Conservation (phyloP, 805 yeast species). For the Yarrowia phangngaensis region DNA sequence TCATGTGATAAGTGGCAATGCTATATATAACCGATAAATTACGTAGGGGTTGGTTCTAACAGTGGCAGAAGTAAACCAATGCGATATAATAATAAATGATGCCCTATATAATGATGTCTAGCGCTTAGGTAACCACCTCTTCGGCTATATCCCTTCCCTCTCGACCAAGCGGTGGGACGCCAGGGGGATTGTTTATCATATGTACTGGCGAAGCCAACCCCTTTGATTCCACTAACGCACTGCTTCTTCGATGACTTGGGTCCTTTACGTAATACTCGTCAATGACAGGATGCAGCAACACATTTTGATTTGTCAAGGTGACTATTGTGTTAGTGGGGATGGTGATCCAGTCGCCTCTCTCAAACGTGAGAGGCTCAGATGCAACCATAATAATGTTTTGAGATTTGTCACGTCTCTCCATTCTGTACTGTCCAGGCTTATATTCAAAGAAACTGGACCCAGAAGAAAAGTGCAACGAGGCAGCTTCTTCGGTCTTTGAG, state of each 20-base stretch:
- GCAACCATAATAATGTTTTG: slow-evolving; percentile 97
- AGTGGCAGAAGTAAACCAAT: too few relatives aligned
- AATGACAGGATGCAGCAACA: slow-evolving; percentile 79
- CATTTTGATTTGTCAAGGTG: slow-evolving; percentile 79
- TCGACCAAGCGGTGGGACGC: slow-evolving; percentile 74
- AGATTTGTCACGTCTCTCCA: slow-evolving; percentile 89
- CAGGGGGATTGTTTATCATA: slow-evolving; percentile 39
- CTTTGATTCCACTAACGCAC: slow-evolving; percentile 79
- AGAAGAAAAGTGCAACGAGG: slow-evolving; percentile 88
- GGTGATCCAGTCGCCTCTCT: slow-evolving; percentile 95
- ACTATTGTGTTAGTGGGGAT: slow-evolving; percentile 89
- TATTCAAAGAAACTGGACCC: slow-evolving; percentile 89
- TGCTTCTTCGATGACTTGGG: slow-evolving; percentile 63
- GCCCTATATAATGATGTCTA: neutral
- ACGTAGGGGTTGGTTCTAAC: too few relatives aligned
- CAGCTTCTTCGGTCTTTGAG: slow-evolving; percentile 89
- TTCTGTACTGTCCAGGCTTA: slow-evolving; percentile 84
- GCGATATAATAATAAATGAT: too few relatives aligned
- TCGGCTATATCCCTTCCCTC: slow-evolving; percentile 51
- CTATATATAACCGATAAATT: neutral
- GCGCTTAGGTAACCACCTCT: slow-evolving; percentile 7
- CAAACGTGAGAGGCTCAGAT: slow-evolving; percentile 93
- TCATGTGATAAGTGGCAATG: neutral
- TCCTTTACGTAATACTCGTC: slow-evolving; percentile 84
- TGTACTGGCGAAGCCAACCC: slow-evolving; percentile 95